Percentiles rank a stretch among this genome's conserved stretches.
These are phyloP conservation scores for Ceratocystiopsis sp. DNA, from an alignment of 2,329 filamentous ascomycete species.

Conservation along the genomic window DNA sequence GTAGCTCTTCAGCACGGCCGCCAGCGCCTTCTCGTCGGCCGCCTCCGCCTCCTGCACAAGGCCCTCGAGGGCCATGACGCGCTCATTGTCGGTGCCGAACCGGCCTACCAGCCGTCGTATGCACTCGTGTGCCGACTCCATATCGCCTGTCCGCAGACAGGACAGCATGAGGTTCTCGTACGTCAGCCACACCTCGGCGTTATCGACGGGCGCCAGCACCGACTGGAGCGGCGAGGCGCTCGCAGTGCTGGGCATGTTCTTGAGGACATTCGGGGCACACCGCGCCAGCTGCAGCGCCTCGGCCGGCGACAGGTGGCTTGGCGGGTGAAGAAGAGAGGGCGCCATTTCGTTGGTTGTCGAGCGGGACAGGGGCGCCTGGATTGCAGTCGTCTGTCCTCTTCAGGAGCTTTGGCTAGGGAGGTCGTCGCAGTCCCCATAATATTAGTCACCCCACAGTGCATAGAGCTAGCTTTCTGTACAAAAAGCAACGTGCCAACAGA, in stretches of 20 bases:
- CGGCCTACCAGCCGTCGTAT: constrained; percentile 59
- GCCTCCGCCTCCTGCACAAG: constrained; percentile 73
- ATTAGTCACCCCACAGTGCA: too few relatives aligned
- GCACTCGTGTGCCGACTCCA: constrained; percentile 57
- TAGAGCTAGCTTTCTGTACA: too few relatives aligned
- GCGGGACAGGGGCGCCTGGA: too few relatives aligned
- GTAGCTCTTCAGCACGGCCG: constrained; percentile 59
- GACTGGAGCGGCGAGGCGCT: constrained; percentile 36
- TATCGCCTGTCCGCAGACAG: constrained; percentile 71
- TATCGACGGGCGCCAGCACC: constrained; percentile 44
- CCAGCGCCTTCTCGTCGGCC: constrained; percentile 42
- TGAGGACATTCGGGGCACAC: constrained; percentile 39
- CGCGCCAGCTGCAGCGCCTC: constrained; percentile 42
- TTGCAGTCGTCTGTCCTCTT: too few relatives aligned
- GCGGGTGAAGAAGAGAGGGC: constrained; percentile 37
- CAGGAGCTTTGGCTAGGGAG: too few relatives aligned
- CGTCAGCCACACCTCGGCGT: constrained; percentile 63
- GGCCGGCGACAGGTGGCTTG: constrained; percentile 36
- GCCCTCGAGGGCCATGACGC: constrained; percentile 67
- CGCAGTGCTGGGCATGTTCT: constrained; percentile 34
- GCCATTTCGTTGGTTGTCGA: constrained; percentile 20
- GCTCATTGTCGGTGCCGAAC: constrained; percentile 73
- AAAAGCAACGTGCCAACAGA: too few relatives aligned
- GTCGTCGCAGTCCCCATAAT: too few relatives aligned
- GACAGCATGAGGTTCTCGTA: constrained; percentile 79